phyloP scores from a whole-genome alignment of 1,284 basidiomycete species.

The Rhodotorula sp. region DNA sequence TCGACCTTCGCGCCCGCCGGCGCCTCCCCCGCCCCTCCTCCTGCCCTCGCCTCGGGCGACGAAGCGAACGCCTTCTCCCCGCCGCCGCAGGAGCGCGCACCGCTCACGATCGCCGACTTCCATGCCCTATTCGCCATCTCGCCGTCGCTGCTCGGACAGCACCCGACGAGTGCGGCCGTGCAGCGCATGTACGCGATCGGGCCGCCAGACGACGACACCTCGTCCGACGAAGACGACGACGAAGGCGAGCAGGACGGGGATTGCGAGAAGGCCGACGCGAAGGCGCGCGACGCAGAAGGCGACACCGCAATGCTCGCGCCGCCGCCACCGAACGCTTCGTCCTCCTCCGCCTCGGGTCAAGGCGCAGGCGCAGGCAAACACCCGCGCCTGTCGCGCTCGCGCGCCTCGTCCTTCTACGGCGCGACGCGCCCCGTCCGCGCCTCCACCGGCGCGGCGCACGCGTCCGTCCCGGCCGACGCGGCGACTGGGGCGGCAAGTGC shows the following conservation, averaged over 20 bases:
- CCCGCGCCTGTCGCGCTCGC: conserved; percentile 26
- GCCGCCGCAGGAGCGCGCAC: neutral
- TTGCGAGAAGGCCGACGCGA: neutral
- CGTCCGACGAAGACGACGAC: conserved; percentile 22
- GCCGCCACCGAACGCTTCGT: neutral
- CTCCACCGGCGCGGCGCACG: neutral
- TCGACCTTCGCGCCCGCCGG: conserved; percentile 27
- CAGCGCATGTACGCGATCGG: conserved; percentile 40
- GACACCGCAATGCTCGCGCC: conserved; percentile 3
- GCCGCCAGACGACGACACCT: conserved; percentile 16
- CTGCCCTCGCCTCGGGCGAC: neutral
- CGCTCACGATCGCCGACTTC: conserved; percentile 34
- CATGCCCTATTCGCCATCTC: conserved; percentile 39
- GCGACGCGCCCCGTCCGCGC: conserved; percentile 8
- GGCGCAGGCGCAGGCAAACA: conserved; percentile 21
- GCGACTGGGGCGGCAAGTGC: no score
- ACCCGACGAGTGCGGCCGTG: conserved; percentile 29
- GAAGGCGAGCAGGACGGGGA: neutral
- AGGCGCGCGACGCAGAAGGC: neutral
- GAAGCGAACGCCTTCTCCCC: neutral
- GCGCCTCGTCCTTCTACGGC: conserved; percentile 24
- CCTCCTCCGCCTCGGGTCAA: neutral
- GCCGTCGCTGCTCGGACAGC: conserved; percentile 30
- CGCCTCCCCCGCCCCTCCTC: neutral
- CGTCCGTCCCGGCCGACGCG: neutral